A percentile compares a stretch with the other conserved stretches of the same genome.
These are phyloP conservation scores for Sistotremastrum suecicum DNA, from an alignment of 768 basidiomycete genomes.

Conservation along the genomic window DNA sequence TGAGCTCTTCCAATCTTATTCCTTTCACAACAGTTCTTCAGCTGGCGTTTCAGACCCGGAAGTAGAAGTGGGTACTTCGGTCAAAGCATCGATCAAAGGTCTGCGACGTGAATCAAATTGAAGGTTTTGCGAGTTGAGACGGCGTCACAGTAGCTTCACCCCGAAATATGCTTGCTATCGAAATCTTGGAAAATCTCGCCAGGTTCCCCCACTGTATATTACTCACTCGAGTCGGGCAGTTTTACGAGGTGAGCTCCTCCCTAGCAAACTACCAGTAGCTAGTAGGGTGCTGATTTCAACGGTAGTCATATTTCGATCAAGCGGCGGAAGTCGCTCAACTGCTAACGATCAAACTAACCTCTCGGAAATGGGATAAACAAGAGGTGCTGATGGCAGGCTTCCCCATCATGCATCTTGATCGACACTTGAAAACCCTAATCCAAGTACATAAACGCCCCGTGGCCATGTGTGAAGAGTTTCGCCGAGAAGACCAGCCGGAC, in stretches of 20 bases:
- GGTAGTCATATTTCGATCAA: constrained; percentile 88
- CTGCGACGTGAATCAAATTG: constrained; percentile 10
- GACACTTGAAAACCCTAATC: constrained; percentile 74
- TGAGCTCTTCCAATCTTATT: no score
- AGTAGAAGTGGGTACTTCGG: no score
- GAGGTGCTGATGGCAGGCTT: constrained; percentile 84
- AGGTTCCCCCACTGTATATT: constrained; percentile 81
- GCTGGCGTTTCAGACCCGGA: no score
- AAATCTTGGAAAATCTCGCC: constrained; percentile 55
- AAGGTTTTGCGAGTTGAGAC: no score
- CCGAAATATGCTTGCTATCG: constrained; percentile 43
- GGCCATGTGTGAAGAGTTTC: constrained; percentile 90
- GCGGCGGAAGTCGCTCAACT: constrained; percentile 63
- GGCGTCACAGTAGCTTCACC: not conserved
- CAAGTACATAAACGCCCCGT: constrained; percentile 75
- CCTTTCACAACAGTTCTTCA: no score
- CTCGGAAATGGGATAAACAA: constrained; percentile 55
- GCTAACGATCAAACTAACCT: constrained; percentile 73
- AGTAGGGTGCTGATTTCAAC: constrained; percentile 3
- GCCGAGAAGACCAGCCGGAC: constrained; percentile 26
- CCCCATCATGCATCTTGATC: constrained; percentile 72
- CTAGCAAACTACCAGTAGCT: not conserved
- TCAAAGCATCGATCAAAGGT: not conserved
- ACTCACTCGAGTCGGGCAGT: constrained; percentile 85
- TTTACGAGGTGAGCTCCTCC: constrained; percentile 63